These are phyloP conservation scores for Gossypium arboreum DNA, from an alignment of 345 rosid genomes.

Conservation along the genomic window DNA sequence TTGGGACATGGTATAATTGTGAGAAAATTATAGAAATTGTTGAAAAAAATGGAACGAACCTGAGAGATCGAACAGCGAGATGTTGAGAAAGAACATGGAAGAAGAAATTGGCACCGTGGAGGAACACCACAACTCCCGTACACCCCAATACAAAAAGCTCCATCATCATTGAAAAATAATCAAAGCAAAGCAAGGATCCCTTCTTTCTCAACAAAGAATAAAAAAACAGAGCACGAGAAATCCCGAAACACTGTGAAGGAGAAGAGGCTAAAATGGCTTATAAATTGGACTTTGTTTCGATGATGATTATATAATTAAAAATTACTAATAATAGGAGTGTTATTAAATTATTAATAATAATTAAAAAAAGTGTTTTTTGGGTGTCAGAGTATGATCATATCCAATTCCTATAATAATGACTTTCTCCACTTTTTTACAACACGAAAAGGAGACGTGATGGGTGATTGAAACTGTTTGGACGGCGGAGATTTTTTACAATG, in stretches of 20 bases:
- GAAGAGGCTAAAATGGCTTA: background rate
- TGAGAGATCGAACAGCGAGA: slow-evolving; percentile 47
- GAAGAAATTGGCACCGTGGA: slow-evolving; percentile 62
- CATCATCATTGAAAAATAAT: slow-evolving; percentile 28
- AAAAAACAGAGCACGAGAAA: background rate
- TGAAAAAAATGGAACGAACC: slow-evolving; percentile 18
- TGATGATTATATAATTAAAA: background rate
- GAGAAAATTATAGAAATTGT: background rate
- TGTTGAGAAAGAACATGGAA: slow-evolving; percentile 53
- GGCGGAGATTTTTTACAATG: too few relatives aligned
- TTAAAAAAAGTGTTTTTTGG: background rate
- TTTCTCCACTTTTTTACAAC: background rate
- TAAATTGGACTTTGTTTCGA: background rate
- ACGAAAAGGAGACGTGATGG: background rate
- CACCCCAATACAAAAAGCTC: slow-evolving; percentile 53
- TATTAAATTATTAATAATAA: background rate
- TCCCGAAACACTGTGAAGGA: background rate
- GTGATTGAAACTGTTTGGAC: background rate
- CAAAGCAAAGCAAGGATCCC: background rate
- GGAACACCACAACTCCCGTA: slow-evolving; percentile 54
- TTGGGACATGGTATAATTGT: too few relatives aligned
- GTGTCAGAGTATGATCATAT: too few relatives aligned
- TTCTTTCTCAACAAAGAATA: background rate
- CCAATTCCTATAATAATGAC: background rate
- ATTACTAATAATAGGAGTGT: background rate